Base-by-base conservation (phyloP, 306 rosid species). In the Vicia sativa region DNA sequence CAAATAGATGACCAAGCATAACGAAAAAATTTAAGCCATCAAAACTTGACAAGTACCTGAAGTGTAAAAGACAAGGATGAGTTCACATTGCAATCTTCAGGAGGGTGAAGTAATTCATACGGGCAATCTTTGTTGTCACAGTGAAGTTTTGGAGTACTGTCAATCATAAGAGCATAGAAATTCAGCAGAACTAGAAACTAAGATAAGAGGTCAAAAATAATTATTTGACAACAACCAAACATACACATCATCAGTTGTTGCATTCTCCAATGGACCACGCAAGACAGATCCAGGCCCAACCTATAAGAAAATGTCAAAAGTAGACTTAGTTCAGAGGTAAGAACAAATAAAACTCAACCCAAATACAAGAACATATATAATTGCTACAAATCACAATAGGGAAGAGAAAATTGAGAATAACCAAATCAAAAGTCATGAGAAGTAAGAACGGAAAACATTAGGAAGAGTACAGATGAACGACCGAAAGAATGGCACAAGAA, bases 21-120 rank as follows among this genome's bases (percentile, higher is more conserved):
- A 64, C 41, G 11, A 58, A 66, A 71, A 37, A 37, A 55, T 72
- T 48, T 26, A 50, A 18, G 35, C 57, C 43, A 15, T 14, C 29
- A 26, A 73, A 78, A 79, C 70, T 62, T 37, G 49, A 35, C 62
- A 38, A 70, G 43, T 70, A 95, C 99, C 97, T 90, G 97, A 76
- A 95, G 91, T 7, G 99, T 95, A 84, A 95, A 95, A 69, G 99
- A 76, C 64, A 95, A 70, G 16, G 99, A 95, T 60, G 99, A 78
- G 76, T 95, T 95, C 79, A 95, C 97, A 69, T 90, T 95, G 86
- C 99, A 95, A 84, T 95, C 99, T 79, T 95, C 97, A 34, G 99
- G 99, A 31, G 99, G 99, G 67, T 82, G 87, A 68, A 90, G 77
- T 69, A 95, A 83, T 57, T 95, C 99, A 54, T 55, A 6, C 6